phyloP scores from a whole-genome alignment of 2,329 filamentous ascomycete species.

The Chrysoporthe austroafricana region DNA sequence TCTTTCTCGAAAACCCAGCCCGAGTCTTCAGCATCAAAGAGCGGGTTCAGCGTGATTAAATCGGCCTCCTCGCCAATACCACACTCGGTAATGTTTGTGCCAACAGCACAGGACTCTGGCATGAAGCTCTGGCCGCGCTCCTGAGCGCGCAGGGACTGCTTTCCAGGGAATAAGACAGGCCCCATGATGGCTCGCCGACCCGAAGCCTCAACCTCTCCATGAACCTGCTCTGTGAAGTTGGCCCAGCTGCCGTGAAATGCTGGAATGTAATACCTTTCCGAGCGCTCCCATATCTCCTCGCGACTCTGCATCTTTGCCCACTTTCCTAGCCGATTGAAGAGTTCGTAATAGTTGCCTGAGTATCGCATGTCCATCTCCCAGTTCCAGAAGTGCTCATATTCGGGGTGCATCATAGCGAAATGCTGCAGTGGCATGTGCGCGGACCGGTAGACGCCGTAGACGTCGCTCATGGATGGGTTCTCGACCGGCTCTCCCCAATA shows the following conservation, averaged over 20 bases:
- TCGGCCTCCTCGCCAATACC: conserved; percentile 75
- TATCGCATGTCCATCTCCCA: conserved; percentile 72
- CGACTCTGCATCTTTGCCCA: conserved; percentile 73
- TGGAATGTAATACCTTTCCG: conserved; percentile 77
- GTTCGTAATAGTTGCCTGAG: conserved; percentile 70
- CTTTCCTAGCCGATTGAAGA: conserved; percentile 67
- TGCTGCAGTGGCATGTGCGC: conserved; percentile 67
- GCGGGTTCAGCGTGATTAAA: conserved; percentile 76
- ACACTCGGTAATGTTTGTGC: conserved; percentile 57
- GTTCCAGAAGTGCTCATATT: conserved; percentile 72
- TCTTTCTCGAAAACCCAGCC: conserved; percentile 75
- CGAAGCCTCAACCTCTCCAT: conserved; percentile 59
- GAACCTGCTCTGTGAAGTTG: conserved; percentile 69
- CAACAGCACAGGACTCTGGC: conserved; percentile 57
- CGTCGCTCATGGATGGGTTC: conserved; percentile 58
- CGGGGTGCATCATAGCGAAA: conserved; percentile 64
- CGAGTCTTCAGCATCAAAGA: conserved; percentile 72
- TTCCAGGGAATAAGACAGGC: conserved; percentile 58
- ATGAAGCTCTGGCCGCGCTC: conserved; percentile 57
- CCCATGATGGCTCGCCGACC: conserved; percentile 69
- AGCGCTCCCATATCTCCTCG: conserved; percentile 77
- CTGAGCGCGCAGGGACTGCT: conserved; percentile 52
- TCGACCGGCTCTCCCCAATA: conserved; percentile 71
- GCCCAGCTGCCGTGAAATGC: conserved; percentile 71
- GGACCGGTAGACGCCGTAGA: conserved; percentile 72